These are phyloP conservation scores for Euphorbia schlechtendalii DNA, from an alignment of 441 rosid genomes.

Conservation along the genomic window DNA sequence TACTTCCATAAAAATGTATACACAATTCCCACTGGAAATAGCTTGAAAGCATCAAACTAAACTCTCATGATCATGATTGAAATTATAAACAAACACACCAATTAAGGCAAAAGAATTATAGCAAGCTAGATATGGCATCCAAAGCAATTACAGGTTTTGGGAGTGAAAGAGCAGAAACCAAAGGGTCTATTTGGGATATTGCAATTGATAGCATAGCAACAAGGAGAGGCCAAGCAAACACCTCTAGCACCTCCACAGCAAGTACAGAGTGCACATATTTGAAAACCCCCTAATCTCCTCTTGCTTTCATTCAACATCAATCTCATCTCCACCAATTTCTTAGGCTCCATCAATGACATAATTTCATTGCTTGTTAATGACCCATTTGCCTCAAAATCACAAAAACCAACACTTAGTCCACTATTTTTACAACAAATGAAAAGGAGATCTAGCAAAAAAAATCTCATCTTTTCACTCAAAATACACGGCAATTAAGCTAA, in stretches of 20 bases:
- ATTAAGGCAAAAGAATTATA: slow-evolving; percentile 39
- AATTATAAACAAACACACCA: slow-evolving; percentile 39
- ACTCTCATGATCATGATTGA: neutral
- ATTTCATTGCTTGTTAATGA: slow-evolving; percentile 30
- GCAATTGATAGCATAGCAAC: slow-evolving; percentile 97
- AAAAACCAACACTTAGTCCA: slow-evolving; percentile 18
- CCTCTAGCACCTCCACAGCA: slow-evolving; percentile 94
- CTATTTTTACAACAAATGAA: slow-evolving; percentile 11
- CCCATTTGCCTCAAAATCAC: slow-evolving; percentile 48
- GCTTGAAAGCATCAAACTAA: slow-evolving; percentile 14
- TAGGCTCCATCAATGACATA: slow-evolving; percentile 38
- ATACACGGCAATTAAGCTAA: neutral
- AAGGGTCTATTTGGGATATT: slow-evolving; percentile 95
- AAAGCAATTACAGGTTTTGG: slow-evolving; percentile 93
- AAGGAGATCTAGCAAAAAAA: slow-evolving; percentile 27
- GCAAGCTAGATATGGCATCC: slow-evolving; percentile 64
- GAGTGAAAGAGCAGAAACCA: slow-evolving; percentile 95
- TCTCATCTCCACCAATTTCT: slow-evolving; percentile 55
- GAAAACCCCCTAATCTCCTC: slow-evolving; percentile 74
- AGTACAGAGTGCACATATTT: slow-evolving; percentile 88
- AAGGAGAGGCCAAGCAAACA: slow-evolving; percentile 77
- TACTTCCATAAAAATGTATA: slow-evolving; percentile 29
- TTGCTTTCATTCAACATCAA: slow-evolving; percentile 69
- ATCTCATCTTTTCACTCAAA: neutral
- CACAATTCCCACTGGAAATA: slow-evolving; percentile 32